A percentile compares a stretch with the other conserved stretches of the same genome.
Conservation (phyloP, 2,329 filamentous ascomycete species). For the Bretziella fagacearum region DNA sequence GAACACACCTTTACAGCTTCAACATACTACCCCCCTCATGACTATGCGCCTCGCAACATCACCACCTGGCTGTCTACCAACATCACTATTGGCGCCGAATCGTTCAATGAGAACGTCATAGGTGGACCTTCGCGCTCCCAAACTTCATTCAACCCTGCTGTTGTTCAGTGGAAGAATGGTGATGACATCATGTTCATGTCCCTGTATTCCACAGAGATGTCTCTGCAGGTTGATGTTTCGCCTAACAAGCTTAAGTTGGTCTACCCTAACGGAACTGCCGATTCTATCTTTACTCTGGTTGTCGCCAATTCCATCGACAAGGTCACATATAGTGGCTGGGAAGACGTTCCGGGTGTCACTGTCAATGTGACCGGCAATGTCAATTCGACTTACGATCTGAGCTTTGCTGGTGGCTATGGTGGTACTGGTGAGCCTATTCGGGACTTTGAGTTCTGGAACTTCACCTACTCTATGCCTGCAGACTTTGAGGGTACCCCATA, state of each 20-base stretch:
- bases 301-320: conserved; percentile 30
- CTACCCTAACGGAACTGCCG: conserved; percentile 35
- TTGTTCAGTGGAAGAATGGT: conserved; percentile 39
- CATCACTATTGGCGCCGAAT: conserved; percentile 43
- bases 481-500: conserved; percentile 17
- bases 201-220: conserved; percentile 25
- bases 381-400: conserved; percentile 24
- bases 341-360: conserved; percentile 30
- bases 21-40: conserved; percentile 41
- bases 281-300: conserved; percentile 33
- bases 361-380: conserved; percentile 31
- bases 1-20: conserved; percentile 36
- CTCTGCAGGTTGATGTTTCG: conserved; percentile 26
- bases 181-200: conserved; percentile 21
- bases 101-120: conserved; percentile 37
- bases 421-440: conserved; percentile 20
- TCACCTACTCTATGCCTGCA: conserved; percentile 26
- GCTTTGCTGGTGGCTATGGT: conserved; percentile 27
- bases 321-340: conserved; percentile 28
- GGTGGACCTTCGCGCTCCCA: conserved; percentile 37
- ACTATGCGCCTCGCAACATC: conserved; percentile 39
- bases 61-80: conserved; percentile 39
- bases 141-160: conserved; percentile 39
- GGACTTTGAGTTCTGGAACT: conserved; percentile 32
- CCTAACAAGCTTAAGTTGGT: conserved; percentile 30